Evolutionary conservation across 139 green algal species (phyloP).

Genomic region (Closterium sp.): DNA sequence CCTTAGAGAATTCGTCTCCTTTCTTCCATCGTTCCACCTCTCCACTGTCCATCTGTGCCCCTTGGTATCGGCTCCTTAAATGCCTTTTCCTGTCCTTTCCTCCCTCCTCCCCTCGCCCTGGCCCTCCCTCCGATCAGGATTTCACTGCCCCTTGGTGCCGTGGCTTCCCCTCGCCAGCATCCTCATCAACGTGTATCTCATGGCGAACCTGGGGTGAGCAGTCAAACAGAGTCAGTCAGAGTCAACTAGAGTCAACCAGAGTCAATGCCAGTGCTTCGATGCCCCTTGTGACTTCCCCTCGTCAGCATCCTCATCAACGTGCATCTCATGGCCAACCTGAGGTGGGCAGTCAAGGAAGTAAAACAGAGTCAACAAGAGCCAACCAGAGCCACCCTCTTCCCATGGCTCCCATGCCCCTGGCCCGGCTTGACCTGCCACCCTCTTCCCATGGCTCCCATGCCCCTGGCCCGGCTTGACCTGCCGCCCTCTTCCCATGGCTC

Average conservation of each 20-base stretch:
- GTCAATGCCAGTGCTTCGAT: neutral
- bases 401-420: too few relatives aligned
- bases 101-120: too few relatives aligned
- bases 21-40: neutral
- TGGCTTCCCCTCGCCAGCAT: conserved; percentile 28
- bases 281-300: neutral
- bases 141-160: conserved; percentile 43
- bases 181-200: conserved; percentile 12
- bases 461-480: too few relatives aligned
- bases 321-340: conserved; percentile 39
- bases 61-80: too few relatives aligned
- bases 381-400: neutral
- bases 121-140: too few relatives aligned
- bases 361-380: neutral
- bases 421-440: too few relatives aligned
- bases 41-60: neutral
- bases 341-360: too few relatives aligned
- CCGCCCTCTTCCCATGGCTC: too few relatives aligned
- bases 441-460: too few relatives aligned
- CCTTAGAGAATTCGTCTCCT: neutral
- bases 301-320: conserved; percentile 46
- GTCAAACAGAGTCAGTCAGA: neutral
- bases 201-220: conserved; percentile 26
- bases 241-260: neutral
- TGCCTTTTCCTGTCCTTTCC: too few relatives aligned